Evolutionary conservation across 2,329 filamentous ascomycete genomes (phyloP), one percentile per base, ranked within the genome.

Genomic region (Trichoderma sp.): DNA sequence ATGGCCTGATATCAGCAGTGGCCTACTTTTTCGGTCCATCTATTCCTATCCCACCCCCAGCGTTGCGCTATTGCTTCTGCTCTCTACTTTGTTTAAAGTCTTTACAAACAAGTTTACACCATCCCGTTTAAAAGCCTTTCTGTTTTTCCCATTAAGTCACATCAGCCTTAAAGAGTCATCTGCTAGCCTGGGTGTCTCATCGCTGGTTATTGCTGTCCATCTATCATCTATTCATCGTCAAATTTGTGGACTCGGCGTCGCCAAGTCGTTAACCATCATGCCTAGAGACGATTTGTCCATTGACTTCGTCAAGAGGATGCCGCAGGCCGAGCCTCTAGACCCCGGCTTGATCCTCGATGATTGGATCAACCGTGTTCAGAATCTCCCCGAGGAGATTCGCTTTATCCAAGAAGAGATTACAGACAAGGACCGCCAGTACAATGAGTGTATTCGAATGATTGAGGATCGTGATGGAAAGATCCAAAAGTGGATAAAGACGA

Each of bases 321-420:
- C 88, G 78, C 86, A 85, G 79, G 83, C 84, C 78, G 89, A 91
- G 79, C 83, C 86, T 73, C 85, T 89, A 80, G 89, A 91, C 77
- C 88, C 89, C 72, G 86, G 91, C 71, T 85, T 91, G 74, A 90
- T 94, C 77, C 88, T 95, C 76, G 92, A 95, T 80, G 92, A 94
- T 80, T 95, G 92, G 86, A 89, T 91, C 79, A 89, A 91, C 79
- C 86, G 84, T 82, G 91, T 92, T 24, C 90, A 92, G 77, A 96
- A 96, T 78, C 86, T 95, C 32, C 93, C 93, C 73, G 92, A 93
- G 74, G 93, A 96, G 82, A 90, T 96, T 73, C 90, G 91, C 24
- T 94, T 95, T 83, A 87, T 95, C 74, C 91, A 95, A 78, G 93
- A 95, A 79, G 93, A 96, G 82, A 93, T 95, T 74, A 86, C 90